Percentiles rank a stretch among this genome's conserved stretches.
Evolutionary conservation across 805 yeast species (phyloP).

Genomic region (Pichia thaimueangensis): DNA sequence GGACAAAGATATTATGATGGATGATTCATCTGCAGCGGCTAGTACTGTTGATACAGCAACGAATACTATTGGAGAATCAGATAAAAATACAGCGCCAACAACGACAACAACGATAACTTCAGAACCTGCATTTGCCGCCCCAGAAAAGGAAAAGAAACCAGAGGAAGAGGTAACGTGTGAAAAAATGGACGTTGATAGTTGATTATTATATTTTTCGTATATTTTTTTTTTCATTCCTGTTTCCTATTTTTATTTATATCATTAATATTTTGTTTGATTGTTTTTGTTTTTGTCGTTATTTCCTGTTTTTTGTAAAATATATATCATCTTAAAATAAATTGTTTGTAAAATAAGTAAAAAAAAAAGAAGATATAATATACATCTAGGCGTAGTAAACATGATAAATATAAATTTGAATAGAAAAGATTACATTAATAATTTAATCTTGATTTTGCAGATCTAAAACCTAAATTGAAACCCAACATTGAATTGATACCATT

Average conservation of each 20-base stretch:
- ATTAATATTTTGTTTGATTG: not conserved
- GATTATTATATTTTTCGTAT: not conserved
- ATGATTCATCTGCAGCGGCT: slow-evolving; percentile 22
- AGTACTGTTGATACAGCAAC: slow-evolving; percentile 15
- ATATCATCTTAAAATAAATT: too few species aligned
- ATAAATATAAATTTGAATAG: too few species aligned
- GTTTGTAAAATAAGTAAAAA: not conserved
- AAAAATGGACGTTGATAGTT: slow-evolving; percentile 5
- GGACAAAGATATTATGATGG: slow-evolving; percentile 19
- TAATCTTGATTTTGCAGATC: slow-evolving; percentile 23
- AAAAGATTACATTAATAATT: too few species aligned
- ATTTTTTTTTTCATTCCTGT: not conserved
- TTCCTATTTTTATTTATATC: not conserved
- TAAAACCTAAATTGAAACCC: slow-evolving; percentile 84
- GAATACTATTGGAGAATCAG: not conserved
- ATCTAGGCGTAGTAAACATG: too few species aligned
- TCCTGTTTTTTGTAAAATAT: not conserved
- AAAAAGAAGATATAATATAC: slow-evolving; percentile 14
- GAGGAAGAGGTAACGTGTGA: not conserved
- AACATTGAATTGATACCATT: slow-evolving; percentile 78
- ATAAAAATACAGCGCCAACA: not conserved
- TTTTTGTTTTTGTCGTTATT: not conserved
- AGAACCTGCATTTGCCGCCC: too few species aligned
- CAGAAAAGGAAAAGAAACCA: not conserved
- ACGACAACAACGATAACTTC: not conserved